Evolutionary conservation across 257 asterid species (phyloP).

Genomic region (Solanum chilense): DNA sequence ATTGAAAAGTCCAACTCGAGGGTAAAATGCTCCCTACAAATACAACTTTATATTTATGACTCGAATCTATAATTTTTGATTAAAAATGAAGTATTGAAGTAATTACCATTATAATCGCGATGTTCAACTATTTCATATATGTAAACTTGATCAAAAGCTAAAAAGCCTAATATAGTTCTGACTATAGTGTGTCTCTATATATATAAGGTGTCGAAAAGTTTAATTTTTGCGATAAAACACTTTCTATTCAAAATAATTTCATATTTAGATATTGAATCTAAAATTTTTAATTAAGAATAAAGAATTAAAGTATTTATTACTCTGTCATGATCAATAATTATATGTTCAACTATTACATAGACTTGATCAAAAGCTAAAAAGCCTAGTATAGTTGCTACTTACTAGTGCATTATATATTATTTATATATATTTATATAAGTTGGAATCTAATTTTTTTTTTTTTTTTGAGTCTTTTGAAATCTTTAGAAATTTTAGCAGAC

Average conservation of each 20-base stretch:
- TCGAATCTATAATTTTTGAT: too few relatives aligned
- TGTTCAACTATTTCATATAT: not conserved
- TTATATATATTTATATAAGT: not conserved
- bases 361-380: not conserved
- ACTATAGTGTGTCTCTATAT: too few relatives aligned
- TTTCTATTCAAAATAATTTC: too few relatives aligned
- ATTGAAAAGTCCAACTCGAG: not conserved
- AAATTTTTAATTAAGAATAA: too few relatives aligned
- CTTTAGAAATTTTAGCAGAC: slow-evolving; percentile 9
- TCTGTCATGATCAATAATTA: not conserved
- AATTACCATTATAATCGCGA: too few relatives aligned
- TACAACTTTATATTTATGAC: too few relatives aligned
- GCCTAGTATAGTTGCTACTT: not conserved
- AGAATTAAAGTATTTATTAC: too few relatives aligned
- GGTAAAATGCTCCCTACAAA: too few relatives aligned
- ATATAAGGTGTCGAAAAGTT: not conserved
- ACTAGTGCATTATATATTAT: not conserved
- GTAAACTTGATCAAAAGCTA: not conserved
- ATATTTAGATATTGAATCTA: too few relatives aligned
- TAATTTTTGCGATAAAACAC: too few relatives aligned
- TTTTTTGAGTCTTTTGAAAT: not conserved
- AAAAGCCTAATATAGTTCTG: not conserved
- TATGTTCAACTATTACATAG: not conserved
- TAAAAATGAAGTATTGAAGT: too few relatives aligned
- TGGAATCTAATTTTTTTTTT: not conserved